phyloP scores from a whole-genome alignment of 192 early-diverging fungal genomes.

The Coemansia sp. region DNA sequence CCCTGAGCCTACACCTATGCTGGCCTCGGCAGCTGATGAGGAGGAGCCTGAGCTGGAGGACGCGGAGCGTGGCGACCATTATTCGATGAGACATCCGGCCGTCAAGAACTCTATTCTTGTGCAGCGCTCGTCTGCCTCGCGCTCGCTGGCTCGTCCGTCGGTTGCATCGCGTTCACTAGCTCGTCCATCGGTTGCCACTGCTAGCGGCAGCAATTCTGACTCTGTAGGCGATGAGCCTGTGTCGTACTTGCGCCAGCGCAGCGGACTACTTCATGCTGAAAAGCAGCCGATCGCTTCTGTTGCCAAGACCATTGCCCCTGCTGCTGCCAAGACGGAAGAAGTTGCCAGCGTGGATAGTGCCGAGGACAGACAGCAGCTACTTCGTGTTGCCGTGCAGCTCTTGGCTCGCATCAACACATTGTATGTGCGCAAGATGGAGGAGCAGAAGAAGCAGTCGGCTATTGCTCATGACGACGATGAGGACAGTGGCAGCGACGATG shows the following conservation, averaged over 20 bases:
- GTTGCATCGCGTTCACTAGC: slow-evolving; percentile 16
- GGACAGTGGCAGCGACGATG: slow-evolving; percentile 5
- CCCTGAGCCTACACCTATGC: slow-evolving; percentile 2
- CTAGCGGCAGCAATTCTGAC: background rate
- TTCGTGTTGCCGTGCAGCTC: slow-evolving; percentile 36
- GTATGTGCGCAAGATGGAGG: slow-evolving; percentile 40
- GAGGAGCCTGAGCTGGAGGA: slow-evolving; percentile 51
- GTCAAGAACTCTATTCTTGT: slow-evolving; percentile 40
- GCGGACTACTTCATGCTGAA: slow-evolving; percentile 17
- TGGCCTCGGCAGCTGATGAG: background rate
- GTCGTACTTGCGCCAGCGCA: slow-evolving; percentile 48
- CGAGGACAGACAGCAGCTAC: slow-evolving; percentile 19
- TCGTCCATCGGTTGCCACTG: background rate
- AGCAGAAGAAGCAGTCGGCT: slow-evolving; percentile 16
- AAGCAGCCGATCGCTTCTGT: background rate
- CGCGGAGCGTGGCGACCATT: slow-evolving; percentile 21
- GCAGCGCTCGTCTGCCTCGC: slow-evolving; percentile 39
- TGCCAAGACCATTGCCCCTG: background rate
- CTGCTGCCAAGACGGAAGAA: background rate
- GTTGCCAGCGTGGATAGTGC: background rate
- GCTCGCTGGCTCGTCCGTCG: slow-evolving; percentile 4
- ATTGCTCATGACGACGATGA: background rate
- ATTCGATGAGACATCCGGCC: slow-evolving; percentile 16
- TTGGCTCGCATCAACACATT: slow-evolving; percentile 48
- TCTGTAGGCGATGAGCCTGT: slow-evolving; percentile 39